These are phyloP conservation scores for Calonectria pseudoturangicola DNA, from an alignment of 2,329 filamentous ascomycete species.

Conservation along the genomic window DNA sequence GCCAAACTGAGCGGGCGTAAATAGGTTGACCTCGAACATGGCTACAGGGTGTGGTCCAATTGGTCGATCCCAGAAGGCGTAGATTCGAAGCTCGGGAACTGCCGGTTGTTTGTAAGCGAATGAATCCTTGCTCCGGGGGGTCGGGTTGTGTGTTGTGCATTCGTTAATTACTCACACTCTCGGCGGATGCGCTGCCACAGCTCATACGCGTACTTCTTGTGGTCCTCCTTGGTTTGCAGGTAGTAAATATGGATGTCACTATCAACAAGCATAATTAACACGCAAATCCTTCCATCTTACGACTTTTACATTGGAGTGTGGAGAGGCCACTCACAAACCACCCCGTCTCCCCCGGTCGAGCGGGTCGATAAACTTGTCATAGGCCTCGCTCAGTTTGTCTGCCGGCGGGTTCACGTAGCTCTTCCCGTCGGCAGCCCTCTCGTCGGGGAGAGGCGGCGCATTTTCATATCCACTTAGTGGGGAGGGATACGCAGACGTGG, in stretches of 20 bases:
- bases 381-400: slow-evolving; percentile 78
- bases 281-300: not conserved
- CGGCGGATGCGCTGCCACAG: slow-evolving; percentile 86
- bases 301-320: slow-evolving; percentile 1
- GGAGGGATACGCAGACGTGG: slow-evolving; percentile 59
- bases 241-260: slow-evolving; percentile 92
- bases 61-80: slow-evolving; percentile 84
- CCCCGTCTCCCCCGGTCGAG: slow-evolving; percentile 79
- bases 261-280: slow-evolving; percentile 4
- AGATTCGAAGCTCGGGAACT: slow-evolving; percentile 92
- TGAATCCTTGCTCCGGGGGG: not conserved
- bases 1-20: slow-evolving; percentile 90
- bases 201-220: slow-evolving; percentile 80
- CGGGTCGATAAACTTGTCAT: slow-evolving; percentile 81
- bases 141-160: not conserved
- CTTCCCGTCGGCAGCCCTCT: slow-evolving; percentile 83
- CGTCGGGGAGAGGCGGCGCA: slow-evolving; percentile 73
- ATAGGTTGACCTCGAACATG: slow-evolving; percentile 96
- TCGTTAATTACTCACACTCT: slow-evolving; percentile 76
- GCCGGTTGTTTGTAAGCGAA: slow-evolving; percentile 9
- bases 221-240: slow-evolving; percentile 76
- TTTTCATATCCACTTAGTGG: slow-evolving; percentile 76
- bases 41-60: slow-evolving; percentile 88
- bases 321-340: slow-evolving; percentile 77
- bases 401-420: slow-evolving; percentile 81